Conservation (phyloP, 768 basidiomycete species). For the Leccinum sublutescens region DNA sequence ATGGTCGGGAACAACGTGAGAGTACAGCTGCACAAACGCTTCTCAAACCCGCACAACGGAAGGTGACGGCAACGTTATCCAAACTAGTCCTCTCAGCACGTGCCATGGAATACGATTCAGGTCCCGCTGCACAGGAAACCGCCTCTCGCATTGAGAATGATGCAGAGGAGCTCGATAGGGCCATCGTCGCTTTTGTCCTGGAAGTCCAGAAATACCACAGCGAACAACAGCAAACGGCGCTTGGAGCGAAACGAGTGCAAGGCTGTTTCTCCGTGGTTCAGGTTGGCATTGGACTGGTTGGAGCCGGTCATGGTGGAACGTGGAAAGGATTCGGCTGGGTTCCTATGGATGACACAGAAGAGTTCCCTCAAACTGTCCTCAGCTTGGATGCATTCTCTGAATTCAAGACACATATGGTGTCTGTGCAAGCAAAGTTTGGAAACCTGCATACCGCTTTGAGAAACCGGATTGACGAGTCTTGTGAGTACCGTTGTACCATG, state of each 20-base stretch:
- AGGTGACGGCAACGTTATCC: conserved; percentile 85
- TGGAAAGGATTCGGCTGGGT: conserved; percentile 91
- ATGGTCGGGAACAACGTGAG: conserved; percentile 44
- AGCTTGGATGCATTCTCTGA: conserved; percentile 54
- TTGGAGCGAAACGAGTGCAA: conserved; percentile 50
- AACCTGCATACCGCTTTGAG: conserved; percentile 28
- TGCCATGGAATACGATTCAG: conserved; percentile 81
- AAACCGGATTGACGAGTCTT: conserved; percentile 18
- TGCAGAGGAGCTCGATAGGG: conserved; percentile 72
- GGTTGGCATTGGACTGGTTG: conserved; percentile 75
- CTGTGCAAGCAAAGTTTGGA: conserved; percentile 51
- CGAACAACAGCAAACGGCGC: conserved; percentile 22
- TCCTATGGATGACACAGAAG: conserved; percentile 48
- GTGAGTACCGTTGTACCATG: conserved; percentile 19
- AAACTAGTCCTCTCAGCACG: conserved; percentile 90
- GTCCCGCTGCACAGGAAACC: conserved; percentile 58
- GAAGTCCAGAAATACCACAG: conserved; percentile 64
- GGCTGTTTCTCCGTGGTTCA: conserved; percentile 62
- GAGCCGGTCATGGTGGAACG: conserved; percentile 68
- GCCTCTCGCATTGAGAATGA: conserved; percentile 71
- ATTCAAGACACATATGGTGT: conserved; percentile 44
- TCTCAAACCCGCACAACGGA: conserved; percentile 78
- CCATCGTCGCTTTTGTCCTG: conserved; percentile 62
- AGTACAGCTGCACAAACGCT: conserved; percentile 50
- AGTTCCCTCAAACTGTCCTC: conserved; percentile 46